Evolutionary conservation across 345 rosid species (phyloP).

Genomic region (Draba incana): DNA sequence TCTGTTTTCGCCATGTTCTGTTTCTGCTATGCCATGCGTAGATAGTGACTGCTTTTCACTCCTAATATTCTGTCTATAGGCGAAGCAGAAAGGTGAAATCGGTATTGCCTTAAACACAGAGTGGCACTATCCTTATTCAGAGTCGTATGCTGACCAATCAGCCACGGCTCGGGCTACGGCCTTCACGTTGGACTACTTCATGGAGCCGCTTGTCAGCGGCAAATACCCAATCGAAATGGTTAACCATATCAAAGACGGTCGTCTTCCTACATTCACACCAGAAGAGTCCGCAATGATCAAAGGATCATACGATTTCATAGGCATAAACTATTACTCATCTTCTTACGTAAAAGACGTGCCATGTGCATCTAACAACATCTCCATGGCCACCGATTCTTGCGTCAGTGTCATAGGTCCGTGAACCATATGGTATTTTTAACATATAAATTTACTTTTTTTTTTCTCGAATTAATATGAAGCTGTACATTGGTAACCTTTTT

Average conservation of each 20-base stretch:
- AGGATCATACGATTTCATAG: slow-evolving; percentile 55
- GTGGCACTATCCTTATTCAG: slow-evolving; percentile 51
- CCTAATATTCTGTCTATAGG: slow-evolving; percentile 36
- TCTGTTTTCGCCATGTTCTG: not conserved
- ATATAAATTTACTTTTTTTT: too few species aligned
- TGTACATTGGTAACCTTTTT: not conserved
- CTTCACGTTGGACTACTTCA: slow-evolving; percentile 50
- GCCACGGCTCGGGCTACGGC: slow-evolving; percentile 50
- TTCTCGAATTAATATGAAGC: too few species aligned
- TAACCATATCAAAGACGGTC: slow-evolving; percentile 40
- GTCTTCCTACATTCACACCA: slow-evolving; percentile 48
- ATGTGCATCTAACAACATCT: slow-evolving; percentile 33
- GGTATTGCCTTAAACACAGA: slow-evolving; percentile 48
- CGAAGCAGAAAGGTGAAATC: slow-evolving; percentile 47
- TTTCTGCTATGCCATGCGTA: too few species aligned
- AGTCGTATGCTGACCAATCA: slow-evolving; percentile 32
- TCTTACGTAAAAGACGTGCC: slow-evolving; percentile 37
- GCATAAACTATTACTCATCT: slow-evolving; percentile 55
- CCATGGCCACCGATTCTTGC: slow-evolving; percentile 48
- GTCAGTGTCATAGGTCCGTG: slow-evolving; percentile 34
- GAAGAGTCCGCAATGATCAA: slow-evolving; percentile 43
- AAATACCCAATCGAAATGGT: slow-evolving; percentile 49
- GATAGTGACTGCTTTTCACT: slow-evolving; percentile 1
- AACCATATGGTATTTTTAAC: not conserved
- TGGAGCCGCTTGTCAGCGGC: slow-evolving; percentile 51